These are phyloP conservation scores for Pelargonium cotyledonis DNA, from an alignment of 441 rosid genomes.

Conservation along the genomic window DNA sequence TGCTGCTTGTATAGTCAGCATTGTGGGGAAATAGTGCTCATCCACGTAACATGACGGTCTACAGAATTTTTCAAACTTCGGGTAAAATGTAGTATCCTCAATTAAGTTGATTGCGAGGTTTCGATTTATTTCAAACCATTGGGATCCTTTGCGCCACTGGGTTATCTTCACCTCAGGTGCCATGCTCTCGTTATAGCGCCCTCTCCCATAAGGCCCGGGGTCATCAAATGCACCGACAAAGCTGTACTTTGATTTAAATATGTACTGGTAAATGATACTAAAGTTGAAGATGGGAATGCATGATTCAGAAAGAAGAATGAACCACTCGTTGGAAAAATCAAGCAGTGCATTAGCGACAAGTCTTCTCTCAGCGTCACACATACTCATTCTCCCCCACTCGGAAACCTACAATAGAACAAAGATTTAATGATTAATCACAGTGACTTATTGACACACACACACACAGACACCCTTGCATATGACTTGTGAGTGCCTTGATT, in stretches of 20 bases:
- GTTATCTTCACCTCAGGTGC: slow-evolving; percentile 66
- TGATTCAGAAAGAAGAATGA: slow-evolving; percentile 87
- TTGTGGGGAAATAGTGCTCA: slow-evolving; percentile 90
- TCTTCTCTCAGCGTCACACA: slow-evolving; percentile 85
- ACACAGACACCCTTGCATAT: background rate
- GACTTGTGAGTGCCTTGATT: too few relatives aligned
- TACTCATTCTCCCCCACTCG: slow-evolving; percentile 64
- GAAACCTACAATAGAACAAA: slow-evolving; percentile 42
- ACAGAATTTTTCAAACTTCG: slow-evolving; percentile 60
- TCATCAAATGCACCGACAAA: slow-evolving; percentile 85
- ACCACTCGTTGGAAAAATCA: slow-evolving; percentile 81
- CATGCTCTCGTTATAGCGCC: slow-evolving; percentile 73
- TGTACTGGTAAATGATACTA: slow-evolving; percentile 59
- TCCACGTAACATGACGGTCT: slow-evolving; percentile 83
- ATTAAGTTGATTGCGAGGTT: slow-evolving; percentile 61
- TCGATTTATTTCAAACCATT: slow-evolving; percentile 83
- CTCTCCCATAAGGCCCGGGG: slow-evolving; percentile 78
- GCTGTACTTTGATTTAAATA: slow-evolving; percentile 54
- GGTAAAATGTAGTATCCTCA: slow-evolving; percentile 53
- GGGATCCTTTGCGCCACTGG: slow-evolving; percentile 93
- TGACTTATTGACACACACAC: background rate
- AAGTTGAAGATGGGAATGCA: slow-evolving; percentile 76
- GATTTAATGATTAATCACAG: background rate
- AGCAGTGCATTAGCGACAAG: slow-evolving; percentile 84
- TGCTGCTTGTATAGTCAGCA: slow-evolving; percentile 63